Percentiles rank a stretch among this genome's conserved stretches.
Evolutionary conservation across 2,329 filamentous ascomycete genomes (phyloP).

Genomic region (Clonostachys byssicola): DNA sequence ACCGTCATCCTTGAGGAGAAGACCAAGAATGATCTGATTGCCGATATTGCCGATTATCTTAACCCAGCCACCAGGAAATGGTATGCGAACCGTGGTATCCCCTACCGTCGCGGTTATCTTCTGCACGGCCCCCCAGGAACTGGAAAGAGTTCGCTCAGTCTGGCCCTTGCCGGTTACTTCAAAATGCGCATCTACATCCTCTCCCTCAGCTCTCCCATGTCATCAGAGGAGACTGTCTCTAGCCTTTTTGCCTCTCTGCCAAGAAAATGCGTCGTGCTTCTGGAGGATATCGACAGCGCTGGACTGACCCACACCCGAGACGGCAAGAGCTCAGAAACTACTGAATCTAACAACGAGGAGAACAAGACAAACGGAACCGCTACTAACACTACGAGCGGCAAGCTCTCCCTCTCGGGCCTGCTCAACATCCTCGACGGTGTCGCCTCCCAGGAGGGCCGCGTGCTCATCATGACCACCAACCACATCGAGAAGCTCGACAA

Average conservation of each 20-base stretch:
- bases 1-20: conserved; percentile 61
- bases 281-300: conserved; percentile 74
- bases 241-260: conserved; percentile 64
- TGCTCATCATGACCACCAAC: conserved; percentile 64
- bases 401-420: conserved; percentile 69
- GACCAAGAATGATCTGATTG: conserved; percentile 54
- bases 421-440: conserved; percentile 80
- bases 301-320: conserved; percentile 61
- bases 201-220: conserved; percentile 56
- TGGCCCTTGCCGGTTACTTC: conserved; percentile 68
- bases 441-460: conserved; percentile 58
- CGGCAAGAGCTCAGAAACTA: conserved; percentile 20
- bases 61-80: conserved; percentile 62
- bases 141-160: conserved; percentile 69
- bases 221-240: conserved; percentile 63
- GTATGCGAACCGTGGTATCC: conserved; percentile 81
- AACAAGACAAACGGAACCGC: neutral
- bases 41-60: conserved; percentile 60
- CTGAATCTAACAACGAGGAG: conserved; percentile 5
- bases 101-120: conserved; percentile 80
- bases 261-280: conserved; percentile 65
- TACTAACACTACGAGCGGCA: conserved; percentile 4
- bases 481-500: conserved; percentile 58
- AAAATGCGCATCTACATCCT: conserved; percentile 70
- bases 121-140: conserved; percentile 79